A percentile compares a stretch with the other conserved stretches of the same genome.
phyloP scores from a whole-genome alignment of 371 early-diverging fungal genomes.

The Lichtheimia hyalospora region DNA sequence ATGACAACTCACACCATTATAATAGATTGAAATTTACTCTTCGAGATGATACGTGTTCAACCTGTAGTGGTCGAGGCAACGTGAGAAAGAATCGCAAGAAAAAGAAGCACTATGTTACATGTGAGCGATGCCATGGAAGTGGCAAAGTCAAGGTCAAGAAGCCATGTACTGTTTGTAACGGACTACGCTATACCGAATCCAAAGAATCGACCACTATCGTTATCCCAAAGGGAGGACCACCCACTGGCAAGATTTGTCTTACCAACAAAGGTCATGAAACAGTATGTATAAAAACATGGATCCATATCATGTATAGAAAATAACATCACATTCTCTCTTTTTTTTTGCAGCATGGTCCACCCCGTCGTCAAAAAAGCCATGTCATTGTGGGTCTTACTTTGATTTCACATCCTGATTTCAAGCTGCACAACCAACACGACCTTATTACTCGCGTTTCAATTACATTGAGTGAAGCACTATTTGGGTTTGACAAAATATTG shows the following conservation, averaged over 20 bases:
- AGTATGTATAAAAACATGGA: not conserved
- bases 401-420: slow-evolving; percentile 69
- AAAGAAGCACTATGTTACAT: slow-evolving; percentile 41
- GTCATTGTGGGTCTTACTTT: slow-evolving; percentile 80
- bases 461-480: slow-evolving; percentile 86
- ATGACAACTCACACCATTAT: not conserved
- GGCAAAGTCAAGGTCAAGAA: slow-evolving; percentile 26
- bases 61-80: not conserved
- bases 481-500: slow-evolving; percentile 83
- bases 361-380: slow-evolving; percentile 47
- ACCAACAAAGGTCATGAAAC: slow-evolving; percentile 7
- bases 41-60: not conserved
- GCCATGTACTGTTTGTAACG: not conserved
- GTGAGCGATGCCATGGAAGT: slow-evolving; percentile 25
- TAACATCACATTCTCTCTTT: slow-evolving; percentile 6
- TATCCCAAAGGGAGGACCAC: slow-evolving; percentile 3
- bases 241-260: not conserved
- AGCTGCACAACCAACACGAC: slow-evolving; percentile 68
- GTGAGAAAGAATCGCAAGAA: not conserved
- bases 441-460: slow-evolving; percentile 55
- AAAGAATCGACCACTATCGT: not conserved
- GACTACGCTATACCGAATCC: not conserved
- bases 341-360: slow-evolving; percentile 50
- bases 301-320: too few species aligned
- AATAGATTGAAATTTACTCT: not conserved